phyloP scores from a whole-genome alignment of 495 filamentous ascomycete species.

The Poronia punctata region DNA sequence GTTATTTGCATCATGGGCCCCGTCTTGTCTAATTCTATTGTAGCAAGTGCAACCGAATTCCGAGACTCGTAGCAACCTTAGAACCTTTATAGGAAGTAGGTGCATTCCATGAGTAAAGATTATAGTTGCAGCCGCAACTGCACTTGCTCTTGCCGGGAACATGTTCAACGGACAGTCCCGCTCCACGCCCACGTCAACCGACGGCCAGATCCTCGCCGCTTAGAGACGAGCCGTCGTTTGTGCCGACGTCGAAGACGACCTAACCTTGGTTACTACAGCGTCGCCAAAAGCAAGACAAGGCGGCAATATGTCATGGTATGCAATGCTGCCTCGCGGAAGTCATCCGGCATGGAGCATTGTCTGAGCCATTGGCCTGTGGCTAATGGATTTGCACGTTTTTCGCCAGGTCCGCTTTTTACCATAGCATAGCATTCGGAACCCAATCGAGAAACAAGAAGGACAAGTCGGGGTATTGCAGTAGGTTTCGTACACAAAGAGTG shows the following conservation, averaged over 20 bases:
- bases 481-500: no score
- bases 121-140: slow-evolving; percentile 3
- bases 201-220: no score
- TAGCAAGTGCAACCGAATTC: slow-evolving; percentile 2
- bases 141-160: slow-evolving; percentile 1
- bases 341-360: slow-evolving; percentile 8
- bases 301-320: slow-evolving; percentile 4
- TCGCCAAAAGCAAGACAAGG: slow-evolving; percentile 3
- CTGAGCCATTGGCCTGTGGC: neutral
- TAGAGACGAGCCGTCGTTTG: neutral
- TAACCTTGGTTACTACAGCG: slow-evolving; percentile 1
- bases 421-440: no score
- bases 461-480: no score
- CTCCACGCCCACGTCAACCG: slow-evolving; percentile 1
- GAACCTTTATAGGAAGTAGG: neutral
- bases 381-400: slow-evolving; percentile 1
- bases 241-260: neutral
- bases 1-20: no score
- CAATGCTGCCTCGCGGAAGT: slow-evolving; percentile 8
- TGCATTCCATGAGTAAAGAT: neutral
- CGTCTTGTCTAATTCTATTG: no score
- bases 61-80: neutral
- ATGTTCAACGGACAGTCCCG: slow-evolving; percentile 3
- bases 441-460: no score
- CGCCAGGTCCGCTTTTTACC: neutral